These are phyloP conservation scores for Claviceps capensis DNA, from an alignment of 2,329 filamentous ascomycete genomes.

Conservation along the genomic window DNA sequence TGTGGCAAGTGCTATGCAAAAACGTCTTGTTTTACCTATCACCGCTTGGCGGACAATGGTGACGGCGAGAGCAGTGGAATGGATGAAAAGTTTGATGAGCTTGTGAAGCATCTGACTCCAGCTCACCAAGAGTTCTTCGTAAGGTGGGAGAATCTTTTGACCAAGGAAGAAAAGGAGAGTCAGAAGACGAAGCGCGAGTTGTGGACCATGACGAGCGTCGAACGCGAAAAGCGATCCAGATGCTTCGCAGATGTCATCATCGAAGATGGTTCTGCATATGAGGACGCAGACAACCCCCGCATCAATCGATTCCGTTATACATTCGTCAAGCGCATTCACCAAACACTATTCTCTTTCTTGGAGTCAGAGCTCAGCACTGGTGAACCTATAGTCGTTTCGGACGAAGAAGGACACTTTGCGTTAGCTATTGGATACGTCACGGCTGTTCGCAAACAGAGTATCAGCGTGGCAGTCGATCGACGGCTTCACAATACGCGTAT, in stretches of 20 bases:
- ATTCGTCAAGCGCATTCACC: constrained; percentile 56
- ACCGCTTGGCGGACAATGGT: constrained; percentile 78
- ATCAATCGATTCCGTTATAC: constrained; percentile 88
- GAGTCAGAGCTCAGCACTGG: constrained; percentile 80
- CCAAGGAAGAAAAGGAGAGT: constrained; percentile 84
- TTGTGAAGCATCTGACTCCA: constrained; percentile 63
- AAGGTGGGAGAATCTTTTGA: constrained; percentile 88
- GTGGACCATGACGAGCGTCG: constrained; percentile 87
- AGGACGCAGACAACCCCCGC: constrained; percentile 57
- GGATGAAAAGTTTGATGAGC: constrained; percentile 66
- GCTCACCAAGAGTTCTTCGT: constrained; percentile 72
- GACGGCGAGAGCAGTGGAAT: constrained; percentile 70
- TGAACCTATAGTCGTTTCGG: constrained; percentile 91
- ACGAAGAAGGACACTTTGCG: constrained; percentile 89
- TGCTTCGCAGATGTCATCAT: constrained; percentile 85
- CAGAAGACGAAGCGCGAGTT: constrained; percentile 79
- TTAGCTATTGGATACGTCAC: constrained; percentile 85
- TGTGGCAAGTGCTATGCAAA: constrained; percentile 88
- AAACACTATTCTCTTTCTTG: constrained; percentile 62
- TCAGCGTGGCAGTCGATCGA: constrained; percentile 83
- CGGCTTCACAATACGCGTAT: constrained; percentile 76
- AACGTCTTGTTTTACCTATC: constrained; percentile 81
- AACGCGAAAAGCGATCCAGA: constrained; percentile 76
- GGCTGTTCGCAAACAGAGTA: constrained; percentile 57
- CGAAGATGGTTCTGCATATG: constrained; percentile 58